These are phyloP conservation scores for Herpetospermum pedunculosum DNA, from an alignment of 306 rosid species.

Conservation along the genomic window DNA sequence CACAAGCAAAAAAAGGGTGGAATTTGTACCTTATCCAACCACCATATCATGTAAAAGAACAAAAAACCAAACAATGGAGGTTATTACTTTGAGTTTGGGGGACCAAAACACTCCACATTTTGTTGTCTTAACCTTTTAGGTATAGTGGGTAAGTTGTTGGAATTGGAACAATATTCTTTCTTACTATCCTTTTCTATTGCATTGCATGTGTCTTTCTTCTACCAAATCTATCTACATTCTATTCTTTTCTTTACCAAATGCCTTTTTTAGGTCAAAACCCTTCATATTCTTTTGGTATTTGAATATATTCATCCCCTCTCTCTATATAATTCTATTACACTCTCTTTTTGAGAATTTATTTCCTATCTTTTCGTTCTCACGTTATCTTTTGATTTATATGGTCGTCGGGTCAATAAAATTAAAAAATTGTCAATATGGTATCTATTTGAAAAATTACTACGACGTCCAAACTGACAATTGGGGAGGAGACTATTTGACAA, in stretches of 20 bases:
- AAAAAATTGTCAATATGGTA: too few relatives aligned
- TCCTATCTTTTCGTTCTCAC: background rate
- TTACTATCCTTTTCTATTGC: background rate
- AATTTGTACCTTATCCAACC: background rate
- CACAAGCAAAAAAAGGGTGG: background rate
- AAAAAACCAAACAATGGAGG: background rate
- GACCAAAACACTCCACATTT: background rate
- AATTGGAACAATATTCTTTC: constrained; percentile 1
- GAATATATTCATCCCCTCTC: background rate
- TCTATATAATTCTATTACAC: background rate
- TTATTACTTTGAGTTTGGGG: background rate
- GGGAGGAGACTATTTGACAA: background rate
- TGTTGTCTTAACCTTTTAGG: background rate
- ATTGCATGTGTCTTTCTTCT: background rate
- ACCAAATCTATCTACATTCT: background rate
- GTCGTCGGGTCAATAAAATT: background rate
- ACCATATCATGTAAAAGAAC: background rate
- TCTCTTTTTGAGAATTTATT: background rate
- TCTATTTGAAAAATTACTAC: background rate
- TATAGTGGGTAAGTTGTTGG: background rate
- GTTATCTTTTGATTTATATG: background rate
- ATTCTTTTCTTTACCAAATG: background rate
- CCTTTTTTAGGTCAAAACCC: background rate
- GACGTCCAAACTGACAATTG: background rate
- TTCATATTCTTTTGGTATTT: background rate